These are phyloP conservation scores for Entomortierella beljakovae DNA, from an alignment of 192 early-diverging fungal species.

Conservation along the genomic window DNA sequence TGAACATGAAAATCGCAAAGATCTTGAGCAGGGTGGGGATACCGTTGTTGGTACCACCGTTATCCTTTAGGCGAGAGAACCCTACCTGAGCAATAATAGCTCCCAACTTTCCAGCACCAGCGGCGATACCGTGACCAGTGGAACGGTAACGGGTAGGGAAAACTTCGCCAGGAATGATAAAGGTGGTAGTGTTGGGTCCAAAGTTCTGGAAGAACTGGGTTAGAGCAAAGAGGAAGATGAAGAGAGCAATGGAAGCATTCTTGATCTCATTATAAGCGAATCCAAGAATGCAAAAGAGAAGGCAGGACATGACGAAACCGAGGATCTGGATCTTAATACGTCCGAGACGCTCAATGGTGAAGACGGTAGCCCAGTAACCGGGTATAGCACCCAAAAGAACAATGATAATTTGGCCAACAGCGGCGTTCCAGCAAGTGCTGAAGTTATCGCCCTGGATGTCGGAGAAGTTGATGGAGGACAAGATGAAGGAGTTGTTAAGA, in stretches of 20 bases:
- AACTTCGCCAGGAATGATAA: slow-evolving; percentile 81
- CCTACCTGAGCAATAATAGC: slow-evolving; percentile 78
- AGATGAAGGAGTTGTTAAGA: slow-evolving; percentile 71
- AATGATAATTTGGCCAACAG: slow-evolving; percentile 92
- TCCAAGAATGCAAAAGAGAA: slow-evolving; percentile 77
- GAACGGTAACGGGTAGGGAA: slow-evolving; percentile 84
- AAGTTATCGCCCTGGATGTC: slow-evolving; percentile 24
- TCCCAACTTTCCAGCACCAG: slow-evolving; percentile 80
- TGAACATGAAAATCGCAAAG: slow-evolving; percentile 80
- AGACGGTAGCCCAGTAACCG: slow-evolving; percentile 91
- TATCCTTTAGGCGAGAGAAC: slow-evolving; percentile 76
- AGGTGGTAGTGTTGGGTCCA: slow-evolving; percentile 94
- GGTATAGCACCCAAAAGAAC: slow-evolving; percentile 84
- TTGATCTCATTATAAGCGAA: slow-evolving; percentile 71
- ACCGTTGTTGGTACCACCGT: slow-evolving; percentile 69
- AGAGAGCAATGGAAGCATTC: slow-evolving; percentile 61
- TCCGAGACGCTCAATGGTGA: slow-evolving; percentile 83
- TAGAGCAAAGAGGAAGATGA: slow-evolving; percentile 73
- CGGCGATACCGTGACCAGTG: slow-evolving; percentile 81
- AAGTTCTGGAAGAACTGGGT: slow-evolving; percentile 91
- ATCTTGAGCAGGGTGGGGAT: slow-evolving; percentile 72
- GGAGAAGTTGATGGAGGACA: slow-evolving; percentile 63
- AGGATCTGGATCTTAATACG: slow-evolving; percentile 89
- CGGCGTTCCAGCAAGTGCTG: slow-evolving; percentile 69
- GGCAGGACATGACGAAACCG: slow-evolving; percentile 81